Conservation (phyloP, 352 stramenopile genomes). For the Phytophthora sp. region DNA sequence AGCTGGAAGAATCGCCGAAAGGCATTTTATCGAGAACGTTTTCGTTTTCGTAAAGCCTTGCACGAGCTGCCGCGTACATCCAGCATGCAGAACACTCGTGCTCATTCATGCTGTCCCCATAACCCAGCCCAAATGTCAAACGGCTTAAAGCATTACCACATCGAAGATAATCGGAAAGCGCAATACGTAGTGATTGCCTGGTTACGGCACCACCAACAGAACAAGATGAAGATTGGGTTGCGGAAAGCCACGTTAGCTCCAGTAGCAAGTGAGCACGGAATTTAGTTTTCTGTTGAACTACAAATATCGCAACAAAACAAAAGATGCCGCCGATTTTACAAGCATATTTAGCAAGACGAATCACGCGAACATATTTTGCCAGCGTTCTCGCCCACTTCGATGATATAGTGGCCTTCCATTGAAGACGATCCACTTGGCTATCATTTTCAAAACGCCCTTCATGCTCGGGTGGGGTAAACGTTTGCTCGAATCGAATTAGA, state of each 20-base stretch:
- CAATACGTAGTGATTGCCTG: conserved; percentile 47
- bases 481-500: conserved; percentile 31
- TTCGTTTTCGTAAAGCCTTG: neutral
- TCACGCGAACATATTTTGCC: conserved; percentile 51
- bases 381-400: conserved; percentile 44
- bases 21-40: neutral
- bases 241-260: conserved; percentile 33
- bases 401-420: conserved; percentile 30
- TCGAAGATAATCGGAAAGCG: conserved; percentile 51
- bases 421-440: neutral
- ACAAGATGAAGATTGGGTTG: conserved; percentile 6
- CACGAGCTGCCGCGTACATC: neutral
- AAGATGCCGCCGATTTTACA: conserved; percentile 43
- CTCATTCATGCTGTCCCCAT: neutral
- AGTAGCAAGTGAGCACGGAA: conserved; percentile 59
- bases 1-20: neutral
- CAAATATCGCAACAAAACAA: conserved; percentile 41
- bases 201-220: neutral
- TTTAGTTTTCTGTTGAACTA: conserved; percentile 70
- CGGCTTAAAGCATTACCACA: conserved; percentile 30
- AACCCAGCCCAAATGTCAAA: neutral
- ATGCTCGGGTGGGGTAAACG: neutral
- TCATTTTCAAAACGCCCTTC: neutral
- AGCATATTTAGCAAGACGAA: conserved; percentile 50
- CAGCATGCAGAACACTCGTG: conserved; percentile 9